Evolutionary conservation across 2,329 filamentous ascomycete species (phyloP).

Genomic region (Diaporthe ampelina): DNA sequence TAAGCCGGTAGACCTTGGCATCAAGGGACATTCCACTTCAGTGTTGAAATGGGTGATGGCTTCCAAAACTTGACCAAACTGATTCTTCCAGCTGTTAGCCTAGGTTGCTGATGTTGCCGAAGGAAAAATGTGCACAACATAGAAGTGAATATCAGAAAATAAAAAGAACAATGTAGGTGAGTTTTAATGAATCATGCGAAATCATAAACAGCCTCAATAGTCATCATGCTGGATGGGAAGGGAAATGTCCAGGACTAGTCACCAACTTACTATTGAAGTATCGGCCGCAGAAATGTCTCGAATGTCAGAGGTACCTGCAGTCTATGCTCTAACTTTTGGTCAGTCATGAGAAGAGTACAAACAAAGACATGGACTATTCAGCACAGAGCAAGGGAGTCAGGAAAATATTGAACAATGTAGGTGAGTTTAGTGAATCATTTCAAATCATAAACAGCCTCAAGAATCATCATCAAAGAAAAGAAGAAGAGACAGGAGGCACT

Average conservation of each 20-base stretch:
- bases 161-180: conserved; percentile 42
- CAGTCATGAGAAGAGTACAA: neutral
- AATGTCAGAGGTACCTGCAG: too few species aligned
- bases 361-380: too few species aligned
- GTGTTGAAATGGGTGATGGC: neutral
- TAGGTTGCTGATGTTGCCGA: neutral
- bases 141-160: neutral
- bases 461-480: conserved; percentile 55
- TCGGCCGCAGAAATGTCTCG: neutral
- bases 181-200: conserved; percentile 40
- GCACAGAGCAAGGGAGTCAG: conserved; percentile 33
- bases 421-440: conserved; percentile 55
- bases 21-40: neutral
- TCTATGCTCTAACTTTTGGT: neutral
- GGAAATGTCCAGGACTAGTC: too few species aligned
- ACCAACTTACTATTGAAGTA: neutral
- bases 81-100: neutral
- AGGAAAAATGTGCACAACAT: neutral
- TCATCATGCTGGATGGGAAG: conserved; percentile 31
- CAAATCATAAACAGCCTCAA: conserved; percentile 64
- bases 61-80: neutral
- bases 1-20: neutral
- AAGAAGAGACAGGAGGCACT: neutral
- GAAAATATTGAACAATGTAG: conserved; percentile 46
- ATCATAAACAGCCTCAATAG: conserved; percentile 42